phyloP scores from a whole-genome alignment of 163 green algal genomes.

The Coccomyxa subellipsoidea region DNA sequence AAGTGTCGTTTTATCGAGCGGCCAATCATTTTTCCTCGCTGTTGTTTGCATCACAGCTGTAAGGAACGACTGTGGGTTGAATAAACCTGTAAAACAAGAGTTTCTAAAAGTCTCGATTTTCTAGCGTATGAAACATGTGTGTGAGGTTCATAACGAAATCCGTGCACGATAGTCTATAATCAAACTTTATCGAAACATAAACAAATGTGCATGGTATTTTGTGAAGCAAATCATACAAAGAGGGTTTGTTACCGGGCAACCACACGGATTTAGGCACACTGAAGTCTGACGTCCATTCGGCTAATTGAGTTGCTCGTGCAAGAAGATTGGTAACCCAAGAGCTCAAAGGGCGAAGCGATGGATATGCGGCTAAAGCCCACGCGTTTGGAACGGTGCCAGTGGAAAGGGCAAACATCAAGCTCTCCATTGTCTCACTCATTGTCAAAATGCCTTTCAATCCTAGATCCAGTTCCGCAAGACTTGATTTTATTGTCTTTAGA shows the following conservation, averaged over 20 bases:
- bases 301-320: constrained; percentile 71
- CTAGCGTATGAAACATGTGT: too few species aligned
- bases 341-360: constrained; percentile 72
- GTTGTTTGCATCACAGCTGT: constrained; percentile 94
- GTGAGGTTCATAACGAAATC: too few species aligned
- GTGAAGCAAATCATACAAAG: too few species aligned
- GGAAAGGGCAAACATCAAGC: constrained; percentile 72
- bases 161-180: too few species aligned
- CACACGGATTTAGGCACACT: constrained; percentile 79
- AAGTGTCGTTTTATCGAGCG: constrained; percentile 69
- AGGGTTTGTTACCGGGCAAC: constrained; percentile 45
- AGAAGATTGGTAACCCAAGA: constrained; percentile 84
- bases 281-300: constrained; percentile 84
- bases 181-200: too few species aligned
- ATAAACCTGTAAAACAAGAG: constrained; percentile 69
- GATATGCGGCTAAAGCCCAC: constrained; percentile 81
- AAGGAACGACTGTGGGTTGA: constrained; percentile 95
- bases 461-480: constrained; percentile 81
- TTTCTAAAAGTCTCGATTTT: too few species aligned
- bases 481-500: constrained; percentile 75
- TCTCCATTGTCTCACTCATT: constrained; percentile 89
- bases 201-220: too few species aligned
- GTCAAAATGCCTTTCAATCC: constrained; percentile 89
- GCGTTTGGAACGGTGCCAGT: constrained; percentile 50
- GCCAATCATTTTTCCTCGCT: constrained; percentile 86